Evolutionary conservation across 164 flowering plant genomes (phyloP).

Genomic region (Stephania japonica): DNA sequence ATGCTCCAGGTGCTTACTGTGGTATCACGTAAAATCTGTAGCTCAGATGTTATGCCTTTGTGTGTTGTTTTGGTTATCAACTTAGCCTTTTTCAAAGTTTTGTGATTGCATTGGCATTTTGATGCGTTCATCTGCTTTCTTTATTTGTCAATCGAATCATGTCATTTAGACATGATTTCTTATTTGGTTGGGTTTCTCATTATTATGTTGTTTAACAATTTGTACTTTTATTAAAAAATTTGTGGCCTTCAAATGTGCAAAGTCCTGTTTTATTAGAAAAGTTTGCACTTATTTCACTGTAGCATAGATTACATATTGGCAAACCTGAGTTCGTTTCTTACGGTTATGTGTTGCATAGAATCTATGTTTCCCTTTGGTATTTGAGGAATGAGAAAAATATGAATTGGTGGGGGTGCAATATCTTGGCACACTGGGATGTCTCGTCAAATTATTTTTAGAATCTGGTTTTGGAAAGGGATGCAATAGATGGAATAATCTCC

Average conservation of each 20-base stretch:
- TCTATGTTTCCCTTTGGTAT: too few species aligned
- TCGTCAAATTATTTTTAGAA: too few species aligned
- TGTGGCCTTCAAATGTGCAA: neutral
- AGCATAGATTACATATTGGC: neutral
- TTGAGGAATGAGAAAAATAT: too few species aligned
- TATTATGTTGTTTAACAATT: neutral
- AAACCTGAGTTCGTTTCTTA: neutral
- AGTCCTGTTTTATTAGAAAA: neutral
- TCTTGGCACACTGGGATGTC: too few species aligned
- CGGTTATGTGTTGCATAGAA: too few species aligned
- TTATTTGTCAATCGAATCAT: neutral
- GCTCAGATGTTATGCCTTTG: neutral
- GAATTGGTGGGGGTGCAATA: too few species aligned
- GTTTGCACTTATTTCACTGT: neutral
- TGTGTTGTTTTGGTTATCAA: neutral
- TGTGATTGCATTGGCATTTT: neutral
- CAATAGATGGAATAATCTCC: neutral
- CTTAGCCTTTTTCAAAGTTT: neutral
- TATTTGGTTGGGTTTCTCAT: neutral
- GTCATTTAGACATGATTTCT: neutral
- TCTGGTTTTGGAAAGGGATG: neutral
- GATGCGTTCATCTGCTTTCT: neutral
- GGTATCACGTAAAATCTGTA: neutral
- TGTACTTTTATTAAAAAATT: neutral
- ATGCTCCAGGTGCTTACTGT: conserved; percentile 65